phyloP scores from a whole-genome alignment of 1,139 yeast genomes.

The Nakaseomyces uthaithaninus region DNA sequence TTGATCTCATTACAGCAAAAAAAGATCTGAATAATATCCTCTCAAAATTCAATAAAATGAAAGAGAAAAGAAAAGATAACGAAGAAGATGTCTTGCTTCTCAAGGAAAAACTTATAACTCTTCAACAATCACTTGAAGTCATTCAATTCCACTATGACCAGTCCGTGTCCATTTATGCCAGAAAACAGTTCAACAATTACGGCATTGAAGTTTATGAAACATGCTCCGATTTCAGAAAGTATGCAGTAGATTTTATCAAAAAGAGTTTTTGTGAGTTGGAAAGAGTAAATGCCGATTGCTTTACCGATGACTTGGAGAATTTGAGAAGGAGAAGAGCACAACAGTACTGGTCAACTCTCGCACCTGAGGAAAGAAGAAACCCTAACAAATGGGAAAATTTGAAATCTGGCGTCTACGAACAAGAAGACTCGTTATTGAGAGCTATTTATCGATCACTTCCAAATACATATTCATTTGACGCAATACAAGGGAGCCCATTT shows the following conservation, averaged over 20 bases:
- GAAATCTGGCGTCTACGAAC: slow-evolving; percentile 24
- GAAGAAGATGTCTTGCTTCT: slow-evolving; percentile 23
- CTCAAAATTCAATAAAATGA: slow-evolving; percentile 17
- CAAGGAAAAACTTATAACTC: slow-evolving; percentile 21
- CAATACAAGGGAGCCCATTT: slow-evolving; percentile 2
- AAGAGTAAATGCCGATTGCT: slow-evolving; percentile 14
- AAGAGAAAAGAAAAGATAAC: slow-evolving; percentile 21
- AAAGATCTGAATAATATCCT: slow-evolving; percentile 18
- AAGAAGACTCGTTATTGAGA: slow-evolving; percentile 26
- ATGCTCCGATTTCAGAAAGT: slow-evolving; percentile 21
- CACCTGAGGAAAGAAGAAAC: slow-evolving; percentile 21
- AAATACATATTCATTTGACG: background rate
- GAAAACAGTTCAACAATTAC: slow-evolving; percentile 21
- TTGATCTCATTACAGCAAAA: slow-evolving; percentile 19
- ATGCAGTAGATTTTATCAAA: slow-evolving; percentile 18
- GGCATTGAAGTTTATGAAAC: slow-evolving; percentile 22
- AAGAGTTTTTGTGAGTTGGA: slow-evolving; percentile 21
- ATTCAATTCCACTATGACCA: slow-evolving; percentile 21
- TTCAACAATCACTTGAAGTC: slow-evolving; percentile 18
- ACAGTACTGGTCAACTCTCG: slow-evolving; percentile 23
- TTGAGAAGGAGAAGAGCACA: slow-evolving; percentile 22
- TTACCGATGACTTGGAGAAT: slow-evolving; percentile 20
- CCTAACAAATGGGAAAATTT: slow-evolving; percentile 23
- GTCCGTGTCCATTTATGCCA: slow-evolving; percentile 20
- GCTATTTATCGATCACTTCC: slow-evolving; percentile 21